Percentiles rank a stretch among this genome's conserved stretches.
Conservation (phyloP, 2,329 filamentous ascomycete genomes). For the Sporothrix pallida region DNA sequence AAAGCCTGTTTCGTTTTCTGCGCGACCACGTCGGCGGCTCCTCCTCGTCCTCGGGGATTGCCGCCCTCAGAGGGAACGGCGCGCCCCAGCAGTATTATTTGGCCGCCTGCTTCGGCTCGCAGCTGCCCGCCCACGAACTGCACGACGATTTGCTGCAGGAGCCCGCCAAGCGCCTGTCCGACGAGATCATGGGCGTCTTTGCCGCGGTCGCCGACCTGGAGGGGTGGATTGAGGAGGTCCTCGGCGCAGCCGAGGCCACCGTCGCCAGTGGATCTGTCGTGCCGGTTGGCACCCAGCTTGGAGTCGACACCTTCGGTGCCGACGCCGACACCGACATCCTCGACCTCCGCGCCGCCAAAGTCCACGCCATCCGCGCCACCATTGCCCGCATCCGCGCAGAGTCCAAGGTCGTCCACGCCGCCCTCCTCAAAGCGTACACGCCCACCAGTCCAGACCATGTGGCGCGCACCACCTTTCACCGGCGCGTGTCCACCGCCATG, state of each 20-base stretch:
- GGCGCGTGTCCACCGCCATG: constrained; percentile 30
- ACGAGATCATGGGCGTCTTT: constrained; percentile 34
- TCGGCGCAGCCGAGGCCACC: background rate
- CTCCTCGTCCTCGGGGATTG: background rate
- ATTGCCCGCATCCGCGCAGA: constrained; percentile 34
- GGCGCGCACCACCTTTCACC: constrained; percentile 29
- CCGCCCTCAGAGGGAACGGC: background rate
- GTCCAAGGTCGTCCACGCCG: constrained; percentile 29
- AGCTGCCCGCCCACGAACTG: constrained; percentile 30
- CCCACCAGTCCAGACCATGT: constrained; percentile 19
- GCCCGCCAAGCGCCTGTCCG: constrained; percentile 34
- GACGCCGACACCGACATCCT: background rate
- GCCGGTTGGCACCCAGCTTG: no score
- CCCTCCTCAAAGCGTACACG: constrained; percentile 19
- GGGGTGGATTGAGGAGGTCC: constrained; percentile 1
- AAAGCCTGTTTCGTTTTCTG: constrained; percentile 16
- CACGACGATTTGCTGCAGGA: constrained; percentile 33
- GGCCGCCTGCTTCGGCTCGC: constrained; percentile 29
- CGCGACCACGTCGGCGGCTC: constrained; percentile 1
- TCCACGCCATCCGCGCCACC: constrained; percentile 35
- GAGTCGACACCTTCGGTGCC: background rate
- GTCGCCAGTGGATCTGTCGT: no score
- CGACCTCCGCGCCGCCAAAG: constrained; percentile 30
- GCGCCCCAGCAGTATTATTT: constrained; percentile 24
- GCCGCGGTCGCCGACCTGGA: constrained; percentile 28